Evolutionary conservation across 2,329 filamentous ascomycete genomes (phyloP).

Genomic region (Chaetomium sp.): DNA sequence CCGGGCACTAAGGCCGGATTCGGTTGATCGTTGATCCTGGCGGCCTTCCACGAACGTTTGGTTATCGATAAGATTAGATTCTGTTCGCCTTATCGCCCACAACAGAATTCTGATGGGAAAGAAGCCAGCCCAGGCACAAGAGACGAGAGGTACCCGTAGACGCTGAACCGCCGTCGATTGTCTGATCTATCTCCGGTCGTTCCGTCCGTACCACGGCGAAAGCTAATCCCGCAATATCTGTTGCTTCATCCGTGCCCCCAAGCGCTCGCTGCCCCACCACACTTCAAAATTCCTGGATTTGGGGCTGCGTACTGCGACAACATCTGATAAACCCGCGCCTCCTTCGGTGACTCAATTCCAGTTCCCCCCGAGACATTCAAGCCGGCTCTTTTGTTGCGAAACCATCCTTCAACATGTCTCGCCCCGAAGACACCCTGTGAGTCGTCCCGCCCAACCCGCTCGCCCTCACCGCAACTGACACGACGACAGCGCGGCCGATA

Average conservation of each 20-base stretch:
- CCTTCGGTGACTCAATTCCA: not conserved
- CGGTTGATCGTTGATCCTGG: slow-evolving; percentile 25
- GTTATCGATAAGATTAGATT: slow-evolving; percentile 25
- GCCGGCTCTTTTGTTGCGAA: not conserved
- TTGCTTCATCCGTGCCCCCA: not conserved
- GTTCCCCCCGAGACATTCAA: not conserved
- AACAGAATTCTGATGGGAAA: slow-evolving; percentile 10
- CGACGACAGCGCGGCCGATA: slow-evolving; percentile 75
- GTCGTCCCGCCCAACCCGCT: slow-evolving; percentile 35
- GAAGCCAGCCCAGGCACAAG: not conserved
- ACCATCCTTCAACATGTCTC: slow-evolving; percentile 72
- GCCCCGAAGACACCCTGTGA: slow-evolving; percentile 92
- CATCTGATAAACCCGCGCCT: not conserved
- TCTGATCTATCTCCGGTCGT: not conserved
- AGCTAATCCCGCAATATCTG: not conserved
- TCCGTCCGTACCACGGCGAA: not conserved
- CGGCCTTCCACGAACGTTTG: not conserved
- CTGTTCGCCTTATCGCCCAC: slow-evolving; percentile 22
- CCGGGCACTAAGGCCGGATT: slow-evolving; percentile 11
- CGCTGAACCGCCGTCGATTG: not conserved
- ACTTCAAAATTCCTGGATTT: slow-evolving; percentile 11
- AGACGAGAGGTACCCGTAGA: not conserved
- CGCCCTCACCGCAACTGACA: slow-evolving; percentile 28
- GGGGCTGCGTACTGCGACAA: not conserved
- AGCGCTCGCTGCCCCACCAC: slow-evolving; percentile 10